A percentile compares a stretch with the other conserved stretches of the same genome.
phyloP scores from a whole-genome alignment of 192 early-diverging fungal species.

The Hyaloraphidium curvatum region DNA sequence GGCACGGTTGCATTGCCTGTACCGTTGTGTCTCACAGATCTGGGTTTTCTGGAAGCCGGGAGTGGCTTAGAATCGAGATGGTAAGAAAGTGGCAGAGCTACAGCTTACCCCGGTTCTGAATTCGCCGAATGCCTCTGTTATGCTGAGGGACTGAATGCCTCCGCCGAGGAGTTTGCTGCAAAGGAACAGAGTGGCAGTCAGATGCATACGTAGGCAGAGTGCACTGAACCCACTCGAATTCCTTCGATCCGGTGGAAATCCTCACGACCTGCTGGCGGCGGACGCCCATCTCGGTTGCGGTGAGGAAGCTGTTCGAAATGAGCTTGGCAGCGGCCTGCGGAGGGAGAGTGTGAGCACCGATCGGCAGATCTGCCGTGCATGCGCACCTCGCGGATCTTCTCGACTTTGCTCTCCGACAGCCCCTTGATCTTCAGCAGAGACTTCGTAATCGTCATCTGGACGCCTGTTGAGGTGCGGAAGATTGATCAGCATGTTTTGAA shows the following conservation, averaged over 20 bases:
- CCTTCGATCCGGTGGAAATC: conserved; percentile 56
- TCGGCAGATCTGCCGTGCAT: neutral
- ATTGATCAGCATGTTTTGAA: neutral
- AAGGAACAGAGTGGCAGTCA: no score
- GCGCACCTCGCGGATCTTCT: conserved; percentile 60
- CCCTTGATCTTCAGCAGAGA: conserved; percentile 55
- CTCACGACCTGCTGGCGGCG: conserved; percentile 36
- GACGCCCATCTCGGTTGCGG: conserved; percentile 32
- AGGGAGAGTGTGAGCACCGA: neutral
- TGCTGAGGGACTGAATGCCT: conserved; percentile 59
- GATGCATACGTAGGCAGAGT: no score
- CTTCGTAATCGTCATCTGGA: conserved; percentile 52
- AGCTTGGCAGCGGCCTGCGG: conserved; percentile 31
- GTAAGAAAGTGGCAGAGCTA: no score
- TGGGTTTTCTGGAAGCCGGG: no score
- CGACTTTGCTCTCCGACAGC: conserved; percentile 62
- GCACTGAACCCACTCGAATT: no score
- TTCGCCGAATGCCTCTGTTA: conserved; percentile 69
- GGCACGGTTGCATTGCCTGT: no score
- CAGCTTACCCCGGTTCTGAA: no score
- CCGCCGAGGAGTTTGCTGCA: conserved; percentile 53
- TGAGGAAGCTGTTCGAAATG: conserved; percentile 32
- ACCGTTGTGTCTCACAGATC: no score
- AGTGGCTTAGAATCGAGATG: no score
- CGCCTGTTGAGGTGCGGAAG: conserved; percentile 20